Evolutionary conservation across 2,329 filamentous ascomycete species (phyloP).

Genomic region (Ophiostoma sp.): DNA sequence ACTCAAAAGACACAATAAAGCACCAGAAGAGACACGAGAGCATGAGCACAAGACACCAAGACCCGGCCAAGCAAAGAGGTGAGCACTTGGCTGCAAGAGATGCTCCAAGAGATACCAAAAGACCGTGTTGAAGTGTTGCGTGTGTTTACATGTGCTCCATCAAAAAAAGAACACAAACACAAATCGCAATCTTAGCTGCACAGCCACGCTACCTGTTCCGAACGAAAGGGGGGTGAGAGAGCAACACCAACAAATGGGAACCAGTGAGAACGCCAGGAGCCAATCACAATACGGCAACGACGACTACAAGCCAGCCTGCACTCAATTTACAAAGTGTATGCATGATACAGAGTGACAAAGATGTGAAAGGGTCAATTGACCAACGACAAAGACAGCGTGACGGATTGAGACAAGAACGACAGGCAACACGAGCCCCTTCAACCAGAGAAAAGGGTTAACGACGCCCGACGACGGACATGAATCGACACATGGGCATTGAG

Average conservation of each 20-base stretch:
- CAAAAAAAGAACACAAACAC: not conserved
- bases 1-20: not conserved
- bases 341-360: not conserved
- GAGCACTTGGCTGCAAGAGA: not conserved
- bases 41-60: not conserved
- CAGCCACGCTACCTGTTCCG: slow-evolving; percentile 15
- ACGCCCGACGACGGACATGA: slow-evolving; percentile 1
- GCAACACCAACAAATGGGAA: not conserved
- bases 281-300: slow-evolving; percentile 3
- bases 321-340: not conserved
- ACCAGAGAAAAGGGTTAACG: not conserved
- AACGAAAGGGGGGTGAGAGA: not conserved
- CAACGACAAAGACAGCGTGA: not conserved
- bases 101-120: not conserved
- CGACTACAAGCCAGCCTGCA: not conserved
- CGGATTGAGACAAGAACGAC: not conserved
- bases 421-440: not conserved
- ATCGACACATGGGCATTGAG: not conserved
- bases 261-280: not conserved
- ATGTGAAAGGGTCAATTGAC: not conserved
- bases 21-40: not conserved
- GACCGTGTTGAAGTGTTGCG: not conserved
- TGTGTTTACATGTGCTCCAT: not conserved
- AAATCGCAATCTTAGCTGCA: slow-evolving; percentile 20
- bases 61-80: not conserved